Evolutionary conservation across 208 protist genomes (phyloP), one percentile per base, ranked within the genome.

Genomic region (Porcisia deanei): DNA sequence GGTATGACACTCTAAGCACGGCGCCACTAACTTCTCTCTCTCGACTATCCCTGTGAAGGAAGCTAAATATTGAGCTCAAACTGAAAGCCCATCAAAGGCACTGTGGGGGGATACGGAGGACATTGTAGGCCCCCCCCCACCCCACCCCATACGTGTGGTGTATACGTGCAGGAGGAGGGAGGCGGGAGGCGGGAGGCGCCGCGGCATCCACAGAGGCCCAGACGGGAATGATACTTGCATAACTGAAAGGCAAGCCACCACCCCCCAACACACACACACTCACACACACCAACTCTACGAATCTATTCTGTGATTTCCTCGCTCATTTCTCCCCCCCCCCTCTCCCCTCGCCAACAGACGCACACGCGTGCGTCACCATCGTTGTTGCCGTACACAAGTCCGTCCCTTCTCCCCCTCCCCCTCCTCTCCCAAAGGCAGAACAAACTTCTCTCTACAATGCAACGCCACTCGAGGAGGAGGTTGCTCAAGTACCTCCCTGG

Each of bases 401-500:
- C 22, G 41, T 25, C 41, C 37, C 60, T 22, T n/a, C 6, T 67
- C 37, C 16, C 39, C 41, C 20, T 67, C 20, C n/a, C 39, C 14
- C 45, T 20, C 25, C 39, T 20, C 20, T 67, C 20, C n/a, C 39
- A 20, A 37, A 67, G 47, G 63, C 25, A 9, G 25, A 67, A 10
- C 5, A 67, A 49, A 9, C 39, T 9, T 67, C 20, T 67, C 1
- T 18, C 7, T 43, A 22, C 47, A 39, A 81, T 86, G 78, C 63
- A 80, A 71, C 54, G 57, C 47, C 73, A 22, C 10, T 58, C 74
- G 14, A 34, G 47, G 16, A 39, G 59, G 16, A 53, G 1, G 41
- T 53, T 79, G n/a, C 80, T 95, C 34, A 85, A 88, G 77, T 95
- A 94, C 76, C 79, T 97, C n/a, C 45, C 61, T 18, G 88, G 85